A percentile compares a stretch with the other conserved stretches of the same genome.
Conservation (phyloP, 768 basidiomycete genomes). For the Tulasnella sp. region DNA sequence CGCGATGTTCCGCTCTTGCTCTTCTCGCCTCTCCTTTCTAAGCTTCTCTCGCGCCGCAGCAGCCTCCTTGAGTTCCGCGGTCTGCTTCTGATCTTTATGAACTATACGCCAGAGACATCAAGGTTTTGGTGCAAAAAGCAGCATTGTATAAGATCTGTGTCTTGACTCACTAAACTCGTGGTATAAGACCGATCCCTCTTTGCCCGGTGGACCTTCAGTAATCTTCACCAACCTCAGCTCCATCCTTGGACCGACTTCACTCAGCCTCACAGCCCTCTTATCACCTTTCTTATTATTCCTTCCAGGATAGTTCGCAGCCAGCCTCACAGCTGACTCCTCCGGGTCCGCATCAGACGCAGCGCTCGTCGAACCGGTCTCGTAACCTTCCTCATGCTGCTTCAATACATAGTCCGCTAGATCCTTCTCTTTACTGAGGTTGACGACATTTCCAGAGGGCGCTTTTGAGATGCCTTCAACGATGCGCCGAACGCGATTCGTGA, state of each 20-base stretch:
- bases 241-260: slow-evolving; percentile 93
- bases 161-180: slow-evolving; percentile 68
- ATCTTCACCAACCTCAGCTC: slow-evolving; percentile 90
- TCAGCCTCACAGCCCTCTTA: slow-evolving; percentile 78
- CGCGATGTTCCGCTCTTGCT: slow-evolving; percentile 85
- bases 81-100: slow-evolving; percentile 76
- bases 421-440: slow-evolving; percentile 80
- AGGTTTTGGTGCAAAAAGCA: background rate
- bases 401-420: slow-evolving; percentile 95
- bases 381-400: slow-evolving; percentile 49
- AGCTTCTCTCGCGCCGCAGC: slow-evolving; percentile 70
- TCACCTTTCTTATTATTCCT: slow-evolving; percentile 88
- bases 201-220: slow-evolving; percentile 85
- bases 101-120: slow-evolving; percentile 44
- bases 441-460: slow-evolving; percentile 33
- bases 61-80: slow-evolving; percentile 50
- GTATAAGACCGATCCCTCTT: slow-evolving; percentile 85
- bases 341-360: slow-evolving; percentile 70
- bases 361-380: slow-evolving; percentile 64
- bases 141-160: background rate
- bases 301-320: slow-evolving; percentile 91
- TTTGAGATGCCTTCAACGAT: slow-evolving; percentile 55
- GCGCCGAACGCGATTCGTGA: slow-evolving; percentile 81
- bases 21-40: slow-evolving; percentile 65
- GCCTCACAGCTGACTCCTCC: slow-evolving; percentile 60